Conservation (phyloP, 192 early-diverging fungal genomes). For the Coemansia reversa region DNA sequence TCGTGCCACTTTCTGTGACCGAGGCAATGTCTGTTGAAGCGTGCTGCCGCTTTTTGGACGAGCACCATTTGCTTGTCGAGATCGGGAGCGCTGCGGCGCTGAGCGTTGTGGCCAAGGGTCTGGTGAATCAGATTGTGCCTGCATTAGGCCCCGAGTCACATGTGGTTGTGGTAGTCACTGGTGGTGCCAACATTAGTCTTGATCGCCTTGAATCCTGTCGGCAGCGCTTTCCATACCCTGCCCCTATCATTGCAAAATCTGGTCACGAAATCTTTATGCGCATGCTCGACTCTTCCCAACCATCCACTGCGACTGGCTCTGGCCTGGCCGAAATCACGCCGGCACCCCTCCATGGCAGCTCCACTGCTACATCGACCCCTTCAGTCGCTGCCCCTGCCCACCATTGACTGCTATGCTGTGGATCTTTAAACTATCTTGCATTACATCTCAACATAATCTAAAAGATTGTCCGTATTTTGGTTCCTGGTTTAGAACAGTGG, state of each 20-base stretch:
- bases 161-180: constrained; percentile 68
- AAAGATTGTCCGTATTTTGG: no score
- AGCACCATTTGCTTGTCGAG: constrained; percentile 57
- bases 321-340: no score
- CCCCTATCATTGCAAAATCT: constrained; percentile 68
- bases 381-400: no score
- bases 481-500: no score
- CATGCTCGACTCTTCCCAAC: constrained; percentile 32
- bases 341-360: not conserved
- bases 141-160: constrained; percentile 55
- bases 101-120: constrained; percentile 59
- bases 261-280: constrained; percentile 65
- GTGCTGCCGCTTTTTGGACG: constrained; percentile 40
- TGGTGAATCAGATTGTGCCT: constrained; percentile 64
- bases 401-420: no score
- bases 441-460: no score
- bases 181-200: constrained; percentile 66
- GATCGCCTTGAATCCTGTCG: constrained; percentile 59
- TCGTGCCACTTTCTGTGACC: constrained; percentile 23
- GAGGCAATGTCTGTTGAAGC: constrained; percentile 57
- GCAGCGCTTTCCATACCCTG: constrained; percentile 57
- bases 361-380: no score
- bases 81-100: constrained; percentile 63
- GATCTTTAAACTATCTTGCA: no score
- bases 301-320: constrained; percentile 1